Conservation (phyloP, 148 eudicot genomes). For the Pharnaceum exiguum region DNA sequence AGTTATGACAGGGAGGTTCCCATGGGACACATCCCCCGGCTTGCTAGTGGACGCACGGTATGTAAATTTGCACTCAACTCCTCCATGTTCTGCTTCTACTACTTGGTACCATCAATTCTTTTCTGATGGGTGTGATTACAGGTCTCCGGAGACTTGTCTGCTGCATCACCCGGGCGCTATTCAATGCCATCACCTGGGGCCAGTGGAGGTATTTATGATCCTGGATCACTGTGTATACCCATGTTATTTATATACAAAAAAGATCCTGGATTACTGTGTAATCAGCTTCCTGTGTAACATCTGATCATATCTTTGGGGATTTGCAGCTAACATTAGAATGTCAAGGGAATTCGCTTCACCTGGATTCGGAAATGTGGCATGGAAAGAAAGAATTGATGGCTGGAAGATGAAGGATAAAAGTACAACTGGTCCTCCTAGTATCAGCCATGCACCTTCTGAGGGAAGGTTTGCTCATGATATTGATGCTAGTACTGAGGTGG, state of each 20-base stretch:
- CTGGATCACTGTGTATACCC: no score
- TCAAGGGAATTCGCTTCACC: constrained; percentile 47
- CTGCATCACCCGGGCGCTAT: constrained; percentile 36
- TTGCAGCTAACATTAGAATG: constrained; percentile 37
- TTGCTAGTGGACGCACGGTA: constrained; percentile 36
- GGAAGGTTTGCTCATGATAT: constrained; percentile 39
- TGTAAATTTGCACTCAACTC: background rate
- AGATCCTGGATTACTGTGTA: background rate
- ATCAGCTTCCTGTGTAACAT: background rate
- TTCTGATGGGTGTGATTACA: background rate
- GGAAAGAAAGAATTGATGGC: constrained; percentile 49
- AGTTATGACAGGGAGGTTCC: constrained; percentile 35
- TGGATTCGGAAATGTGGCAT: constrained; percentile 44
- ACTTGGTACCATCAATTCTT: background rate
- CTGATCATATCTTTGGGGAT: background rate
- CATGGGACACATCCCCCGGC: constrained; percentile 32
- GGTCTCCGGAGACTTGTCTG: constrained; percentile 43
- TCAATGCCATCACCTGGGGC: constrained; percentile 36
- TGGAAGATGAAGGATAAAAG: constrained; percentile 46
- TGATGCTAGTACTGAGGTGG: constrained; percentile 44
- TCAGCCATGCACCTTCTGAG: constrained; percentile 50
- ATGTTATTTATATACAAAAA: background rate
- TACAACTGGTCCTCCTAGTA: constrained; percentile 36
- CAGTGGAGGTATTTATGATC: constrained; percentile 29
- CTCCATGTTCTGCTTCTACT: no score